Base-by-base conservation (phyloP, 2,329 filamentous ascomycete species). In the Fusarium heterosporum region DNA sequence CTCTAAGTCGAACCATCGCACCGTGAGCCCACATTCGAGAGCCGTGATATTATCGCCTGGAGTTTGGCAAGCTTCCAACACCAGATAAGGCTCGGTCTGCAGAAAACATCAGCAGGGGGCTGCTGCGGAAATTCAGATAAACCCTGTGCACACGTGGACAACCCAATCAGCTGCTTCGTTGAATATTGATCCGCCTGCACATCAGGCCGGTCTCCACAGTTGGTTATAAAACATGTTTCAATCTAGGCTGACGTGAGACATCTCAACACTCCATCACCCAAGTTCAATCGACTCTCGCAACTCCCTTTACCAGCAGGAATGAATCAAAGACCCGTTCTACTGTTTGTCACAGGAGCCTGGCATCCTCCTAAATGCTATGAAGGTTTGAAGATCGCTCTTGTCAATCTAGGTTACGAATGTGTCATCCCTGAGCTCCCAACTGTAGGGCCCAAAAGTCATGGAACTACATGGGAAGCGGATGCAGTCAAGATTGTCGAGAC, bases 311-410 rank as follows among this genome's bases (percentile, higher is more conserved):
- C 12, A n/a, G 48, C 16, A 12, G 26, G 4, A 5, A 55, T 55
- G 53, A 56, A 14, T 14, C 17, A 62, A 0, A 56, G 48, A 3
- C 61, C 54, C 5, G 43, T 55, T 40, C 36, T 65, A 10, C 60
- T 64, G 1, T 29, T 65, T 2, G 54, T 64, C 13, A 63, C 61
- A 0, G 61, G 61, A 3, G 61, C 61, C 9, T 65, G 61, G 61
- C 59, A 65, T 25, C 60, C 61, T 4, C 60, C 61, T 1, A 42
- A 26, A 11, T 65, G 61, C 36, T 65, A 65, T 29, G 48, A 60
- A 7, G n/a, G 34, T 9, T 49, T 65, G 2, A 54, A 47, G 4
- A 4, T 7, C 1, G 60, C 39, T 1, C 47, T 65, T 2, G 22
- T 8, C 1, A 4, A 25, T 1, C n/a, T 43, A 1, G 40, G 29